Evolutionary conservation across 805 yeast genomes (phyloP).

Genomic region (Spathaspora gorwiae): DNA sequence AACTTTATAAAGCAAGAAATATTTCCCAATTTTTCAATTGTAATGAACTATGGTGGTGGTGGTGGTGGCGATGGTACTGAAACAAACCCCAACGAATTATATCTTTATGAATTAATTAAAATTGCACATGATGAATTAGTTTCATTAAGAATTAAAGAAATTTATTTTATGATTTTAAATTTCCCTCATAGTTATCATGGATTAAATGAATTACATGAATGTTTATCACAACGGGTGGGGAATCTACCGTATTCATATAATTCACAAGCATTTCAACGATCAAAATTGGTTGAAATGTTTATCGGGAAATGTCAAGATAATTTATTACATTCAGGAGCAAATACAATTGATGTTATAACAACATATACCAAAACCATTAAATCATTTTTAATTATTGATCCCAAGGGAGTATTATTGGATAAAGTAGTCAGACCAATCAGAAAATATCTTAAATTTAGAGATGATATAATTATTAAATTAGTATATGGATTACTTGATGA

Average conservation of each 20-base stretch:
- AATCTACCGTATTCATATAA: conserved; percentile 11
- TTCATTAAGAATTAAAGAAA: conserved; percentile 51
- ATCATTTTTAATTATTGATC: conserved; percentile 74
- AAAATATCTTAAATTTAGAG: conserved; percentile 62
- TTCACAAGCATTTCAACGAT: conserved; percentile 41
- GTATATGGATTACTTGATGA: conserved; percentile 65
- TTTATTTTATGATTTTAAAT: conserved; percentile 51
- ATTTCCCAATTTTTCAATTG: conserved; percentile 28
- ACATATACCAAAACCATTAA: conserved; percentile 68
- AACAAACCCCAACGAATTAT: conserved; percentile 10
- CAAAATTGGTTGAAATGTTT: conserved; percentile 48
- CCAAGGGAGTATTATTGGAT: conserved; percentile 78
- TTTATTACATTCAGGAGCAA: conserved; percentile 74
- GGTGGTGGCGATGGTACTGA: conserved; percentile 2
- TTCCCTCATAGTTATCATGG: conserved; percentile 53
- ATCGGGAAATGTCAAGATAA: conserved; percentile 38
- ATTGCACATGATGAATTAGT: conserved; percentile 38
- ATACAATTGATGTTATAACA: conserved; percentile 67
- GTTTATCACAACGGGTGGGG: conserved; percentile 25
- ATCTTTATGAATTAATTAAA: conserved; percentile 25
- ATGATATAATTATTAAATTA: conserved; percentile 65
- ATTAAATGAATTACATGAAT: conserved; percentile 52
- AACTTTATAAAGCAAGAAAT: conserved; percentile 36
- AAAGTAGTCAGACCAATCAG: conserved; percentile 75
- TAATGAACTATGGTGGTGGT: not conserved